Conservation (phyloP, 2,329 filamentous ascomycete species). For the Clarireedia paspali region DNA sequence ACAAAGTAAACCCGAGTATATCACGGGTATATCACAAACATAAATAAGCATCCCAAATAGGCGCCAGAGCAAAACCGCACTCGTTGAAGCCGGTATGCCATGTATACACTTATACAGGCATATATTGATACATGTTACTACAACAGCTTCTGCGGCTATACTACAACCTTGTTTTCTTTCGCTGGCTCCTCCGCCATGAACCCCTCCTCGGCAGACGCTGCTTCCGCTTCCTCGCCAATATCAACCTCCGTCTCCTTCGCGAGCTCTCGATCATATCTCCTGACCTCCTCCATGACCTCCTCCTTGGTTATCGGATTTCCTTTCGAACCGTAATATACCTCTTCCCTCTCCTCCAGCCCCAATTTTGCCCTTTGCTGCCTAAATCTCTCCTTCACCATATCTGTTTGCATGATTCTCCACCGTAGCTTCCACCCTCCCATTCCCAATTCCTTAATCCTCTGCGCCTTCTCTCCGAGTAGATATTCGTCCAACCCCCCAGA, state of each 20-base stretch:
- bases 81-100: neutral
- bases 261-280: slow-evolving; percentile 38
- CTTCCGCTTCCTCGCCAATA: slow-evolving; percentile 32
- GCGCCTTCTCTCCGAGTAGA: slow-evolving; percentile 70
- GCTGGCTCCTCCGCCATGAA: slow-evolving; percentile 31
- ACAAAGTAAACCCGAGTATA: too few relatives aligned
- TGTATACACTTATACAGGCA: slow-evolving; percentile 7
- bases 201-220: slow-evolving; percentile 34
- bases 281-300: slow-evolving; percentile 29
- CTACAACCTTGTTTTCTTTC: slow-evolving; percentile 19
- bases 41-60: neutral
- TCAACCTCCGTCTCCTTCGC: slow-evolving; percentile 31
- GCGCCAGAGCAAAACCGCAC: neutral
- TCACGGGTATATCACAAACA: too few relatives aligned
- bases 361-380: slow-evolving; percentile 55
- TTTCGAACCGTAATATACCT: slow-evolving; percentile 31
- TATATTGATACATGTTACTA: slow-evolving; percentile 7
- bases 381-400: slow-evolving; percentile 57
- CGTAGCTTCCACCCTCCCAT: slow-evolving; percentile 84
- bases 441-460: slow-evolving; percentile 77
- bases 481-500: slow-evolving; percentile 89
- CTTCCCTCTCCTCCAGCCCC: slow-evolving; percentile 49
- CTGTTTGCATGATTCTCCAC: slow-evolving; percentile 82
- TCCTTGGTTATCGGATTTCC: slow-evolving; percentile 30
- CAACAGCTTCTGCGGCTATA: slow-evolving; percentile 13